Evolutionary conservation across 768 basidiomycete genomes (phyloP).

Genomic region (Gloeophyllum trabeum): DNA sequence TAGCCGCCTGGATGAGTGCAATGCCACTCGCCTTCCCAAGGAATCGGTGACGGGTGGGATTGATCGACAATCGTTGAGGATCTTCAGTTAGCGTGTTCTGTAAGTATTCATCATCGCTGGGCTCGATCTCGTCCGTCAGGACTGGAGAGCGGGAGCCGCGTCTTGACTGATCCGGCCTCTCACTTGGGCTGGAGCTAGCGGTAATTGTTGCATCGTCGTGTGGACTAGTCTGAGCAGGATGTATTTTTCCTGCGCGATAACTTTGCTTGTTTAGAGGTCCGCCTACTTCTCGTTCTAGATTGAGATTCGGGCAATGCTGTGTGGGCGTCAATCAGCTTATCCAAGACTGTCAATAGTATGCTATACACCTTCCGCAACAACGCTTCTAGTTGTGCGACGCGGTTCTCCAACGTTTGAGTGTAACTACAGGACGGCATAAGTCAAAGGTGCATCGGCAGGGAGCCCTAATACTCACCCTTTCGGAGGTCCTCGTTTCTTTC

Average conservation of each 20-base stretch:
- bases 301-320: no score
- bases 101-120: background rate
- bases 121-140: background rate
- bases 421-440: background rate
- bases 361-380: background rate
- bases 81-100: background rate
- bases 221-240: background rate
- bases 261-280: no score
- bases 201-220: background rate
- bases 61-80: background rate
- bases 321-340: no score
- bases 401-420: background rate
- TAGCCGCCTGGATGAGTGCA: background rate
- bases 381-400: background rate
- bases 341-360: no score
- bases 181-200: no score
- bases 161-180: no score
- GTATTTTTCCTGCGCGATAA: no score
- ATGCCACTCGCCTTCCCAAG: background rate
- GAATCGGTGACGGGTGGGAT: background rate
- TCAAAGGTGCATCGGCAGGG: background rate
- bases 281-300: no score
- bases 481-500: background rate
- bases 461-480: background rate
- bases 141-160: no score